These are phyloP conservation scores for Xylaria nigripes DNA, from an alignment of 495 filamentous ascomycete genomes.

Conservation along the genomic window DNA sequence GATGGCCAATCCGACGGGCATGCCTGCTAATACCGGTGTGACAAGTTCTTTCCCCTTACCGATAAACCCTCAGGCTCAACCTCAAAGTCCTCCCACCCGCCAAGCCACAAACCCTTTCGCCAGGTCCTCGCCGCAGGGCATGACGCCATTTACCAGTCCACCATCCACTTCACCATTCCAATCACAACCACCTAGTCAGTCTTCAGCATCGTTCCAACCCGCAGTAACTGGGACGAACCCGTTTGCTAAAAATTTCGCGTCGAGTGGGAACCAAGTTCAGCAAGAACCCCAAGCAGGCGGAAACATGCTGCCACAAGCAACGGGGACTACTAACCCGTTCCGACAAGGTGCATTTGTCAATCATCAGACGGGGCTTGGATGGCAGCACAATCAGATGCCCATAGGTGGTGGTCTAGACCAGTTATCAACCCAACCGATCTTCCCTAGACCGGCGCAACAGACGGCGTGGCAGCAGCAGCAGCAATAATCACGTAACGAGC, in stretches of 20 bases:
- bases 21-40: slow-evolving; percentile 22
- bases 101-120: slow-evolving; percentile 87
- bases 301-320: slow-evolving; percentile 52
- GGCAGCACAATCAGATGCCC: slow-evolving; percentile 69
- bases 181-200: slow-evolving; percentile 40
- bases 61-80: slow-evolving; percentile 23
- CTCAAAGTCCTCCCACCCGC: slow-evolving; percentile 38
- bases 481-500: neutral
- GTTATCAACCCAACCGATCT: slow-evolving; percentile 71
- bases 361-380: slow-evolving; percentile 75
- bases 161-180: slow-evolving; percentile 41
- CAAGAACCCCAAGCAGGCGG: slow-evolving; percentile 38
- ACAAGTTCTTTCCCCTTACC: slow-evolving; percentile 17
- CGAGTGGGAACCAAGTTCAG: slow-evolving; percentile 18
- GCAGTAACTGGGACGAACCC: slow-evolving; percentile 64
- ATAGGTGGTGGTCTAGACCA: slow-evolving; percentile 84
- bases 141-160: slow-evolving; percentile 40
- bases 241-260: slow-evolving; percentile 48
- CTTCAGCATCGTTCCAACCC: slow-evolving; percentile 49
- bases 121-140: slow-evolving; percentile 42
- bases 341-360: slow-evolving; percentile 81
- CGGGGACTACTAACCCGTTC: slow-evolving; percentile 93
- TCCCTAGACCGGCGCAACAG: slow-evolving; percentile 65
- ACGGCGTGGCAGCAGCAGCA: slow-evolving; percentile 46
- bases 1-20: slow-evolving; percentile 46